phyloP scores from a whole-genome alignment of 805 yeast species.

The Wickerhamomyces chaumierensis region DNA sequence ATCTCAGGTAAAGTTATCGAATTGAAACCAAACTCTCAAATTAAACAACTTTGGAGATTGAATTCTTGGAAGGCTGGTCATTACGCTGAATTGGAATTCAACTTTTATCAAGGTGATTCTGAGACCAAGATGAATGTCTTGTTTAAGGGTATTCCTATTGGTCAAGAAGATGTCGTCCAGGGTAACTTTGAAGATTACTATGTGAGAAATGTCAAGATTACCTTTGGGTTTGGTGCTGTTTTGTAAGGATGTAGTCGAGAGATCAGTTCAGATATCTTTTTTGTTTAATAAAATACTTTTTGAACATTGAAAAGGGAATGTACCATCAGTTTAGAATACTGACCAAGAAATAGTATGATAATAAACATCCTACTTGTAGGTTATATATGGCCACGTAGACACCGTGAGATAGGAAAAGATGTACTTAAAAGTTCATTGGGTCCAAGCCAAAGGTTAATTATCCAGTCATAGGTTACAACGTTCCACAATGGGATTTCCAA shows the following conservation, averaged over 20 bases:
- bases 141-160: slow-evolving; percentile 87
- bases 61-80: slow-evolving; percentile 84
- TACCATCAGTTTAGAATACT: too few relatives aligned
- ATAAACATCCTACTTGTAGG: too few relatives aligned
- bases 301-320: too few relatives aligned
- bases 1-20: slow-evolving; percentile 59
- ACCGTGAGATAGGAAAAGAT: too few relatives aligned
- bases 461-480: too few relatives aligned
- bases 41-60: slow-evolving; percentile 79
- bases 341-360: too few relatives aligned
- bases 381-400: too few relatives aligned
- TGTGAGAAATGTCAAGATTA: slow-evolving; percentile 75
- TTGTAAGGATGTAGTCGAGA: slow-evolving; percentile 26
- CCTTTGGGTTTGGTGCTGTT: slow-evolving; percentile 95
- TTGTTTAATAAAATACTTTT: too few relatives aligned
- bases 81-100: slow-evolving; percentile 55
- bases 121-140: slow-evolving; percentile 74
- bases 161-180: slow-evolving; percentile 83
- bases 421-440: too few relatives aligned
- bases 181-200: slow-evolving; percentile 84
- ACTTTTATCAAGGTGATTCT: slow-evolving; percentile 64
- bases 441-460: too few relatives aligned
- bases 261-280: too few relatives aligned
- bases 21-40: slow-evolving; percentile 44
- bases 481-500: too few relatives aligned